Evolutionary conservation across 768 basidiomycete species (phyloP).

Genomic region (Hericium coralloides): DNA sequence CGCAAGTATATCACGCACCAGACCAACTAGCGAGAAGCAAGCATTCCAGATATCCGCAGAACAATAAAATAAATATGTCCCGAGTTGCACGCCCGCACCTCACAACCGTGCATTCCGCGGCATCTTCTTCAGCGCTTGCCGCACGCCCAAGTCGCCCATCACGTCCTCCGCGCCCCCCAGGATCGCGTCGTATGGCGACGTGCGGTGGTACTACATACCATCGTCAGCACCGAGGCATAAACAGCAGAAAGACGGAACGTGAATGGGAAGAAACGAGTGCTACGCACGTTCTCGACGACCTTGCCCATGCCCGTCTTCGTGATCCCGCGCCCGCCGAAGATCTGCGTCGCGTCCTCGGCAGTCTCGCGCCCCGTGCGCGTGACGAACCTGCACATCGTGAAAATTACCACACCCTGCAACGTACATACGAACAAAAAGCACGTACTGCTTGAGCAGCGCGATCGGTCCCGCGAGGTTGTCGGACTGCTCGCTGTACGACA

Average conservation of each 20-base stretch:
- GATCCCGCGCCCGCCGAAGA: conserved; percentile 86
- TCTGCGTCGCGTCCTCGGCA: conserved; percentile 69
- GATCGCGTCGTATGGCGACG: conserved; percentile 78
- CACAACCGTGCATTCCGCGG: conserved; percentile 40
- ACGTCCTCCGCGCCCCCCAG: conserved; percentile 77
- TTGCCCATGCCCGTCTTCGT: conserved; percentile 85
- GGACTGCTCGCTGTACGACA: conserved; percentile 80
- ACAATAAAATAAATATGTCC: too few species aligned
- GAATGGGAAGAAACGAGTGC: not conserved
- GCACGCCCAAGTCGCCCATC: conserved; percentile 62
- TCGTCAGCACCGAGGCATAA: not conserved
- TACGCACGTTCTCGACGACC: conserved; percentile 62
- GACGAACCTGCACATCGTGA: conserved; percentile 43
- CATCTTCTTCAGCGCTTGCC: conserved; percentile 66
- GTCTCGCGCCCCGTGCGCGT: conserved; percentile 58
- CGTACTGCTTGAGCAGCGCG: conserved; percentile 81
- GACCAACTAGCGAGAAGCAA: too few species aligned
- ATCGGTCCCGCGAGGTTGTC: conserved; percentile 84
- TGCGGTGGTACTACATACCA: conserved; percentile 59
- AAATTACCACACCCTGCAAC: conserved; percentile 1
- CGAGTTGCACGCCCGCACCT: not conserved
- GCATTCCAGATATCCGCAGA: too few species aligned
- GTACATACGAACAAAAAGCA: conserved; percentile 1
- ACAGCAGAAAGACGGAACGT: not conserved
- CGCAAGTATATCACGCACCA: too few species aligned